Conservation (phyloP, 192 early-diverging fungal species). For the Backusella morwellensis region DNA sequence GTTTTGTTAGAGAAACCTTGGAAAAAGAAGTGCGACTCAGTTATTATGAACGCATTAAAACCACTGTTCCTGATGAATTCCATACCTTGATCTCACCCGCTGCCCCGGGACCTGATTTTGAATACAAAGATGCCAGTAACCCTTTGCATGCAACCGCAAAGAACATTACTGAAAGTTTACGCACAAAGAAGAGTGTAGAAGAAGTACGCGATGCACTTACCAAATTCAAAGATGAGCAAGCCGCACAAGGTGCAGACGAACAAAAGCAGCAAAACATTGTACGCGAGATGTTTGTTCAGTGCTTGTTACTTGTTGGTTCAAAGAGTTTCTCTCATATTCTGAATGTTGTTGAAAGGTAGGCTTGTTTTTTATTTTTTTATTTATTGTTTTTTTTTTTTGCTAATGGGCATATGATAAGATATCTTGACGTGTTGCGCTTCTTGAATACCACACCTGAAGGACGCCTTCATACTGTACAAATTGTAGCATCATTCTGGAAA, state of each 20-base stretch:
- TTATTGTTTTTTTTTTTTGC: not conserved
- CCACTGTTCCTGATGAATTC: constrained; percentile 70
- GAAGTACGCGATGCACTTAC: constrained; percentile 43
- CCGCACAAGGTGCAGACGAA: constrained; percentile 25
- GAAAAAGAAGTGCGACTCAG: constrained; percentile 83
- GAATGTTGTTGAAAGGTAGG: constrained; percentile 86
- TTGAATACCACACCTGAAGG: constrained; percentile 62
- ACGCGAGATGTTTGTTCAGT: constrained; percentile 76
- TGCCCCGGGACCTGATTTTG: constrained; percentile 71
- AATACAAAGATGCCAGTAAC: constrained; percentile 58
- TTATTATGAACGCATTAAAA: constrained; percentile 87
- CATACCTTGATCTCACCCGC: constrained; percentile 52
- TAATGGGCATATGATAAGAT: constrained; percentile 37
- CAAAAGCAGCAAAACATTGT: constrained; percentile 54
- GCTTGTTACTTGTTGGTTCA: constrained; percentile 82
- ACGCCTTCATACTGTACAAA: constrained; percentile 71
- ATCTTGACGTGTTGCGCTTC: constrained; percentile 59
- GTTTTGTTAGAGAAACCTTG: constrained; percentile 86
- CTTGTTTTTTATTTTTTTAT: not conserved
- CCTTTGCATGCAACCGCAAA: constrained; percentile 41
- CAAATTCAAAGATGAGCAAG: constrained; percentile 40
- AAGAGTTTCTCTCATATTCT: constrained; percentile 94
- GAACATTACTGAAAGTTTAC: constrained; percentile 41
- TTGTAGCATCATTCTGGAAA: constrained; percentile 84
- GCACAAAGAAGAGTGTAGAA: constrained; percentile 45